Evolutionary conservation across 108 stramenopile genomes (phyloP).

Genomic region (Nitzschia putrida): DNA sequence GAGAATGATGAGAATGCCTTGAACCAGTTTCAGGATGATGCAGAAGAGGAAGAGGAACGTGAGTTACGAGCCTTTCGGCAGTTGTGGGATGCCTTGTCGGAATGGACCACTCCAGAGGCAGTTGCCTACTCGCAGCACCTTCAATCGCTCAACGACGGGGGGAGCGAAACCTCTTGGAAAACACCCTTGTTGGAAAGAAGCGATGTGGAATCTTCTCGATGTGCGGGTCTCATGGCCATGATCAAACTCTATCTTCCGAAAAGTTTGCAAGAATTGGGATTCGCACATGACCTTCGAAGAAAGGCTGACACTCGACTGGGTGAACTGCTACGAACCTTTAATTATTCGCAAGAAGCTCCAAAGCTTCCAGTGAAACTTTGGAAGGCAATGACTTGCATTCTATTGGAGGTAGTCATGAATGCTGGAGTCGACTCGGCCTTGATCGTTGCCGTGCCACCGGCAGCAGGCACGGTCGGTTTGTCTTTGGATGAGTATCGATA

Average conservation of each 20-base stretch:
- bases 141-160: background rate
- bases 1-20: constrained; percentile 6
- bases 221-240: constrained; percentile 74
- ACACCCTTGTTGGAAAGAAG: constrained; percentile 31
- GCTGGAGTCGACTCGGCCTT: too few relatives aligned
- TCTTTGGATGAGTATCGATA: constrained; percentile 63
- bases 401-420: constrained; percentile 54
- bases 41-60: background rate
- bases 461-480: constrained; percentile 47
- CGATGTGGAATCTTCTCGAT: constrained; percentile 66
- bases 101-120: constrained; percentile 51
- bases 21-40: constrained; percentile 16
- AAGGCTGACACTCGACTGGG: constrained; percentile 55
- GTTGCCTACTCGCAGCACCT: constrained; percentile 20
- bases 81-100: constrained; percentile 44
- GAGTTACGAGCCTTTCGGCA: constrained; percentile 31
- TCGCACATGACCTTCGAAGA: constrained; percentile 16
- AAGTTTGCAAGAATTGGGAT: constrained; percentile 50
- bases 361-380: constrained; percentile 57
- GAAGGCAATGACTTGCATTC: constrained; percentile 71
- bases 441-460: constrained; percentile 29
- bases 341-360: constrained; percentile 51
- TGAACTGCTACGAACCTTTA: constrained; percentile 61
- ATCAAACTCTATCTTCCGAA: constrained; percentile 57
- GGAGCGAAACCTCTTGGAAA: constrained; percentile 4